Base-by-base conservation (phyloP, 2,329 filamentous ascomycete species). In the Colletotrichum gloeosporioides region DNA sequence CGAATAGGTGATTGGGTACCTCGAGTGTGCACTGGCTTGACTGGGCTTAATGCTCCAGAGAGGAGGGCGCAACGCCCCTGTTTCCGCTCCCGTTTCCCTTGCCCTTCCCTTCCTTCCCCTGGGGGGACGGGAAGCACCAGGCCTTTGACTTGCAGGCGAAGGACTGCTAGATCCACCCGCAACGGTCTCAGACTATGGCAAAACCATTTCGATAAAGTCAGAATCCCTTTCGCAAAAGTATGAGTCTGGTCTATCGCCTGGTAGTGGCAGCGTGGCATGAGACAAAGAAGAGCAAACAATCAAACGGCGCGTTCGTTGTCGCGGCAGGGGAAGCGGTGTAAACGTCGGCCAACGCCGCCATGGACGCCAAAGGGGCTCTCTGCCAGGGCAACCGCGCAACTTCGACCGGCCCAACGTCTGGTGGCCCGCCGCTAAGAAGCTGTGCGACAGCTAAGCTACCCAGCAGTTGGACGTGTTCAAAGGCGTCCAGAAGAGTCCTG, bases 101-200 rank as follows among this genome's bases (percentile, higher is more conserved):
- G 44, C 44, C 10, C 44, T 49, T 13, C 44, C 44, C 44, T 49
- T 49, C 44, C 44, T 49, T 49, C 44, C 44, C 18, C 44, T 49
- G 44, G 44, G 44, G 18, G 39, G 39, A 44, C 29, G 44, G 44
- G 44, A 49, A 22, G 44, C 44, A 49, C 44, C 44, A 49, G 44
- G 44, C 44, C 55, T 36, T 27, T 72, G 25, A 44, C 69, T 72
- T 67, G 62, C 69, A 70, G 49, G 29, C 55, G 65, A 73, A 53
- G 63, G 55, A 59, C 62, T 55, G 73, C 10, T 55, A 68, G 73
- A 67, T 73, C 73, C 70, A 73, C 70, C 27, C 34, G 18, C 44
- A 69, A 57, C 36, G 66, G 64, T 76, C 73, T 76, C 59, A 65
- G 70, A 69, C 73, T 61, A 76, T 68, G 57, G 70, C 57, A 34